phyloP scores from a whole-genome alignment of 352 stramenopile species.

The Pythium aristosporum region DNA sequence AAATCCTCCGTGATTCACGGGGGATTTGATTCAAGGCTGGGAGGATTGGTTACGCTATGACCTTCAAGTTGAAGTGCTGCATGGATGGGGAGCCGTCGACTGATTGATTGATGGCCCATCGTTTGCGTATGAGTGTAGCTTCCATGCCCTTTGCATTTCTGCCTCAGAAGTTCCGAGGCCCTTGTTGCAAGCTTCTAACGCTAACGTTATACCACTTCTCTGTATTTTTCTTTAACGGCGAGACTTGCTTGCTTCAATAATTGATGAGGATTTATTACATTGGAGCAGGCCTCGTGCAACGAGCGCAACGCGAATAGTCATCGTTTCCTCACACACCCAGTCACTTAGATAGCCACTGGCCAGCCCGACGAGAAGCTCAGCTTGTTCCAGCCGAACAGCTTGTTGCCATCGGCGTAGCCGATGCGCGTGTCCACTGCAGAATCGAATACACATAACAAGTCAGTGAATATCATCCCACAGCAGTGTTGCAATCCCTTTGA shows the following conservation, averaged over 20 bases:
- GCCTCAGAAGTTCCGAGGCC: too few species aligned
- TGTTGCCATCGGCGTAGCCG: conserved; percentile 47
- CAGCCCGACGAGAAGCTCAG: conserved; percentile 48
- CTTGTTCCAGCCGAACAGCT: conserved; percentile 54
- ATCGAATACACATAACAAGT: conserved; percentile 2
- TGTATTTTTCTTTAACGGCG: too few species aligned
- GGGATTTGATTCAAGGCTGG: neutral
- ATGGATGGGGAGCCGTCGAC: neutral
- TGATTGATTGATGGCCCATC: neutral
- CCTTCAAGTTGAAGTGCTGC: conserved; percentile 4
- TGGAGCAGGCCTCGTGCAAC: too few species aligned
- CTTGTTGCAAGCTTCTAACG: too few species aligned
- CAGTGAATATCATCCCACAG: neutral
- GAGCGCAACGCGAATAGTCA: too few species aligned
- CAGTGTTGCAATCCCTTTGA: neutral
- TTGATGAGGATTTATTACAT: too few species aligned
- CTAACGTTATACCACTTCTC: too few species aligned
- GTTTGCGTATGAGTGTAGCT: neutral
- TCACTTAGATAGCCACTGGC: conserved; percentile 30
- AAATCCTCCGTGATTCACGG: too few species aligned
- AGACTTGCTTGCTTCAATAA: too few species aligned
- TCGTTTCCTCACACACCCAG: too few species aligned
- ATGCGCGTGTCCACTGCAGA: conserved; percentile 45
- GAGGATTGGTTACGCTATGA: too few species aligned
- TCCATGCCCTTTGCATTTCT: too few species aligned